Conservation (phyloP, 2,329 filamentous ascomycete species). For the Colletotrichum camelliae region DNA sequence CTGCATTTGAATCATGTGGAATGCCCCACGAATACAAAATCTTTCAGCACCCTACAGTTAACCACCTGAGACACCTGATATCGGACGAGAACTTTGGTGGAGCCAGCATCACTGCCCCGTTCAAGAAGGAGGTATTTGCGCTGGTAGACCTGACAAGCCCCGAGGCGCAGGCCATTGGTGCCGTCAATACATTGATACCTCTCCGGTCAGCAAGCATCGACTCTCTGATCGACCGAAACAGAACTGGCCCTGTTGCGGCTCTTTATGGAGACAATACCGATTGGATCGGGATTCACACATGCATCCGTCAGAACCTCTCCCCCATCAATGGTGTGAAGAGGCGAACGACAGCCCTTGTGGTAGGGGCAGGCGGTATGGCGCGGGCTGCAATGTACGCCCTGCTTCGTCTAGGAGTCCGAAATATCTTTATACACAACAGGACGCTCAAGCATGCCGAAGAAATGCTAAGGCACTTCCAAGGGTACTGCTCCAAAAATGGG, state of each 20-base stretch:
- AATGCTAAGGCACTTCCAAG: slow-evolving; percentile 72
- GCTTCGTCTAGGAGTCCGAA: slow-evolving; percentile 76
- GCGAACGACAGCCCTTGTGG: slow-evolving; percentile 60
- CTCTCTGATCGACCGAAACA: slow-evolving; percentile 60
- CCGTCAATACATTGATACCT: slow-evolving; percentile 78
- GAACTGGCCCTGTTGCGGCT: slow-evolving; percentile 69
- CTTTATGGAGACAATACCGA: slow-evolving; percentile 83
- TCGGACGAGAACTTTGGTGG: slow-evolving; percentile 73
- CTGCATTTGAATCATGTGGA: slow-evolving; percentile 69
- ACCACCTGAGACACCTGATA: slow-evolving; percentile 67
- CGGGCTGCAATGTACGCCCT: slow-evolving; percentile 79
- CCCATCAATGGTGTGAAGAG: slow-evolving; percentile 70
- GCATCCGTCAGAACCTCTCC: slow-evolving; percentile 73
- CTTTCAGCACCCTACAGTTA: slow-evolving; percentile 65
- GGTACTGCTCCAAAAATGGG: slow-evolving; percentile 44
- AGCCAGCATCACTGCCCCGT: slow-evolving; percentile 73
- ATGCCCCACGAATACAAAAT: slow-evolving; percentile 71
- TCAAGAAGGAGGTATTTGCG: slow-evolving; percentile 75
- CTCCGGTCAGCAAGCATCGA: slow-evolving; percentile 64
- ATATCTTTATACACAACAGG: slow-evolving; percentile 77
- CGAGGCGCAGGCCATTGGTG: slow-evolving; percentile 76
- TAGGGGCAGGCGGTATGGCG: slow-evolving; percentile 77
- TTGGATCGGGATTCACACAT: slow-evolving; percentile 79
- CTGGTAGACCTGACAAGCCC: slow-evolving; percentile 72
- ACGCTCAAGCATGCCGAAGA: slow-evolving; percentile 68